These are phyloP conservation scores for Fraxinus cuspidata DNA, from an alignment of 257 asterid genomes.

Conservation along the genomic window DNA sequence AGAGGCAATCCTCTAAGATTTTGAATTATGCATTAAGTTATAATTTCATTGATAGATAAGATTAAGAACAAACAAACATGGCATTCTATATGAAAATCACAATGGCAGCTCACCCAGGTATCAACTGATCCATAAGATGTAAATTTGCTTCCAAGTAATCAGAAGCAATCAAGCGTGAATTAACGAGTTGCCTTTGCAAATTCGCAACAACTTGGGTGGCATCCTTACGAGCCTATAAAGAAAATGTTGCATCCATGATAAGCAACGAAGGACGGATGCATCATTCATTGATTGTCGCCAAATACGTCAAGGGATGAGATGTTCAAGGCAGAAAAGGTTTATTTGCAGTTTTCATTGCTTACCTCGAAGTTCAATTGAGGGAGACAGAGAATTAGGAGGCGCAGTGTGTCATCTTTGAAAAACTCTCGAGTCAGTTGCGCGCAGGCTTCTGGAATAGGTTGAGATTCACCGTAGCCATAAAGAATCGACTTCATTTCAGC, in stretches of 20 bases:
- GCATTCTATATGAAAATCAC: neutral
- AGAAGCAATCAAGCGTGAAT: conserved; percentile 75
- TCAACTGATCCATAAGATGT: conserved; percentile 68
- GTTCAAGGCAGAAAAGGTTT: neutral
- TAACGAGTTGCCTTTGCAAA: conserved; percentile 84
- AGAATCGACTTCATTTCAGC: conserved; percentile 69
- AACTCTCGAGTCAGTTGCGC: conserved; percentile 74
- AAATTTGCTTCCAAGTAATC: conserved; percentile 78
- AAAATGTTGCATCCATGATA: conserved; percentile 23
- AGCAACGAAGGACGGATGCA: neutral
- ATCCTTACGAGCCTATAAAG: conserved; percentile 75
- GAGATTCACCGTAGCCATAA: conserved; percentile 68
- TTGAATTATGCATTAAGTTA: neutral
- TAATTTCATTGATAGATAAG: neutral
- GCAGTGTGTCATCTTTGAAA: conserved; percentile 62
- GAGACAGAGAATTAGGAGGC: conserved; percentile 68
- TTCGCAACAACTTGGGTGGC: conserved; percentile 90
- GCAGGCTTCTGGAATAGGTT: conserved; percentile 78
- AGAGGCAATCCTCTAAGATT: neutral
- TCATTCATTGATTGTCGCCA: neutral
- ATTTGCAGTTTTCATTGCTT: neutral
- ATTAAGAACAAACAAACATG: neutral
- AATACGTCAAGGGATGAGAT: neutral
- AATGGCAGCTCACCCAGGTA: conserved; percentile 63
- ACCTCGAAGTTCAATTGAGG: conserved; percentile 85